Base-by-base conservation (phyloP, 768 basidiomycete genomes). In the Mycena rebaudengoi region DNA sequence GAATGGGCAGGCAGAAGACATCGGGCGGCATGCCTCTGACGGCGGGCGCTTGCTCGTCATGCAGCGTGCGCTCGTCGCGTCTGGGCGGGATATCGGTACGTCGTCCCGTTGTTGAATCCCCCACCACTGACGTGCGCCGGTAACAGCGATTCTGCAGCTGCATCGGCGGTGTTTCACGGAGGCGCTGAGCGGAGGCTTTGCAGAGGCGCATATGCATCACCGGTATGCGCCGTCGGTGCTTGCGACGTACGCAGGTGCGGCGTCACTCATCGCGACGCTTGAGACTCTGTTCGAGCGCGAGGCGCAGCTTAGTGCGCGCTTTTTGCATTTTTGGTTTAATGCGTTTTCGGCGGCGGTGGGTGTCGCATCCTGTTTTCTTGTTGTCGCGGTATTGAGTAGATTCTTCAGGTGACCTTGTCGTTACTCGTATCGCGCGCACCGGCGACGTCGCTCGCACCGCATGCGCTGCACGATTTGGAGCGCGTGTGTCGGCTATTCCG, bases 241-340 rank as follows among this genome's bases (percentile, higher is more conserved):
- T 5, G 91, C 91, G 12, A 89, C 88, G 13, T 91, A 88, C 74
- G 80, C 86, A 21, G 80, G 86, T 25, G 85, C 87, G 10, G 82
- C 84, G 46, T 86, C 79, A 37, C 76, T 92, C 52, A 86, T 91
- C 29, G 81, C 82, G 66, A 81, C 85, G 2, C 74, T 90, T 18
- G 84, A 87, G 64, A 80, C 78, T 33, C 75, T 91, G 23, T 88
- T 85, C 71, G 77, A 83, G 37, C 80, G 84, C 63, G 85, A 90
- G 70, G 83, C 86, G 8, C 84, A 88, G 66, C 74, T 91, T 50
- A 86, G 85, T 64, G 83, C 83, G 52, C 83, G 91, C 29, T 89
- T 90, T 67, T 82, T 90, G 74, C 85, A 87, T 71, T 86, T 90
- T 69, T 93, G 91, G 91, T 88, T 89, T 61, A 90, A 92, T 69